Conservation (phyloP, 2,329 filamentous ascomycete species). For the Myriosclerotinia duriaeana region DNA sequence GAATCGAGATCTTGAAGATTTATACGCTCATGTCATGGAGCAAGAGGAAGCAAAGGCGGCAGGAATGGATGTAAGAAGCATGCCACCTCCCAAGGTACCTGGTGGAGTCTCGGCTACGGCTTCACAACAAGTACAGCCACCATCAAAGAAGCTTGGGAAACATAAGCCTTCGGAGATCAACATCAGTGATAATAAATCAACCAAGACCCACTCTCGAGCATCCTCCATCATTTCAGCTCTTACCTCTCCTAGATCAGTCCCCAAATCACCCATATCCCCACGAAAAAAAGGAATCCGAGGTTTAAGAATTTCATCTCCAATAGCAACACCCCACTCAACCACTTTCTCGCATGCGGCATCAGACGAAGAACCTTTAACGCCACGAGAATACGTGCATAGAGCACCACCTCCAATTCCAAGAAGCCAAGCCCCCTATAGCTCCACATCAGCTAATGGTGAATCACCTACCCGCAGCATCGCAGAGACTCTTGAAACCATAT, state of each 20-base stretch:
- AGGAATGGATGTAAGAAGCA: constrained; percentile 51
- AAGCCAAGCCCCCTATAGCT: constrained; percentile 44
- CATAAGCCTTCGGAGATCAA: constrained; percentile 45
- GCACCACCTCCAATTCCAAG: constrained; percentile 57
- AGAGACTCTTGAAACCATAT: constrained; percentile 32
- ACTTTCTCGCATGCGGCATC: constrained; percentile 56
- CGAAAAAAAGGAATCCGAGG: constrained; percentile 45
- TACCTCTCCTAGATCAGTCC: constrained; percentile 45
- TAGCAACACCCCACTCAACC: constrained; percentile 62
- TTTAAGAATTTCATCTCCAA: constrained; percentile 62
- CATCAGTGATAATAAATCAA: constrained; percentile 45
- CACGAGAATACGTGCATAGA: constrained; percentile 57
- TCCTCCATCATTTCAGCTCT: constrained; percentile 62
- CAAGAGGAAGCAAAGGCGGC: constrained; percentile 70
- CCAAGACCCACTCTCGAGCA: constrained; percentile 52
- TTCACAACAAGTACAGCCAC: constrained; percentile 33
- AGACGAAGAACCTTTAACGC: constrained; percentile 58
- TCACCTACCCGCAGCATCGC: constrained; percentile 37
- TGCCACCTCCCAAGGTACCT: constrained; percentile 39
- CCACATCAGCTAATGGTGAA: constrained; percentile 25
- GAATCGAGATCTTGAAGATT: constrained; percentile 79
- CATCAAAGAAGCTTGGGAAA: constrained; percentile 50
- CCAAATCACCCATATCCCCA: constrained; percentile 41
- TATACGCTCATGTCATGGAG: constrained; percentile 91
- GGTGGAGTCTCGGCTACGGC: constrained; percentile 36